These are phyloP conservation scores for Protomyces gravidus DNA, from an alignment of 1,139 yeast genomes.

Conservation along the genomic window DNA sequence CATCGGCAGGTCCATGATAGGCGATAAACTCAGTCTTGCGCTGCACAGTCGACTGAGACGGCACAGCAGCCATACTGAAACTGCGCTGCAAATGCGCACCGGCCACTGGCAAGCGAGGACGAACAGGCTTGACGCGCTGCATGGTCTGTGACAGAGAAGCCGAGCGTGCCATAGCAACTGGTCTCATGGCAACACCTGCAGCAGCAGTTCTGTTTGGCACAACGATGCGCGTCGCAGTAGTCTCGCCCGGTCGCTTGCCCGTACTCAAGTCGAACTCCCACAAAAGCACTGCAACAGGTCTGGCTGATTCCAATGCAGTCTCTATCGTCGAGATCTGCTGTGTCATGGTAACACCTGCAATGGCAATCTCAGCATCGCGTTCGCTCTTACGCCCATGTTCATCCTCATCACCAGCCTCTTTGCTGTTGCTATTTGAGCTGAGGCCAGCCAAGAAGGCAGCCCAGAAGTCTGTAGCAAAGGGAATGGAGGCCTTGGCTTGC, in stretches of 20 bases:
- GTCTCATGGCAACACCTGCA: neutral
- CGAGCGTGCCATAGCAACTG: conserved; percentile 14
- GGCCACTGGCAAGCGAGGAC: conserved; percentile 4
- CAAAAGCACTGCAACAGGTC: conserved; percentile 4
- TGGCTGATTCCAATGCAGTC: conserved; percentile 4
- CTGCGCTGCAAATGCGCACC: conserved; percentile 19
- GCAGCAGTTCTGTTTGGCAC: neutral
- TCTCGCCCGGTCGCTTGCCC: conserved; percentile 6
- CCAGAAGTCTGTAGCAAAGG: conserved; percentile 31
- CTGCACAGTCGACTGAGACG: neutral
- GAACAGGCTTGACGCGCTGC: conserved; percentile 4
- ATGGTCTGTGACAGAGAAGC: conserved; percentile 13
- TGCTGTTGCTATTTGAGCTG: conserved; percentile 4
- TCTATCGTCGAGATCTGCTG: conserved; percentile 16
- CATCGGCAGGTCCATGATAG: neutral
- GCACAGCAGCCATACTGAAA: conserved; percentile 20
- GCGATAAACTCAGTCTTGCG: neutral
- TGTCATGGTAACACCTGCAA: conserved; percentile 18
- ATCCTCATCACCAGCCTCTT: neutral
- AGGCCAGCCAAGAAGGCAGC: conserved; percentile 31
- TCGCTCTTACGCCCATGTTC: conserved; percentile 2
- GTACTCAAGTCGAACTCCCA: conserved; percentile 12
- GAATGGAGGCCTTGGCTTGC: conserved; percentile 6
- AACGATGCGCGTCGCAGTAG: conserved; percentile 9
- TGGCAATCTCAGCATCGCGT: conserved; percentile 14